These are phyloP conservation scores for Pseudocercospora crystallina DNA, from an alignment of 2,329 filamentous ascomycete species.

Conservation along the genomic window DNA sequence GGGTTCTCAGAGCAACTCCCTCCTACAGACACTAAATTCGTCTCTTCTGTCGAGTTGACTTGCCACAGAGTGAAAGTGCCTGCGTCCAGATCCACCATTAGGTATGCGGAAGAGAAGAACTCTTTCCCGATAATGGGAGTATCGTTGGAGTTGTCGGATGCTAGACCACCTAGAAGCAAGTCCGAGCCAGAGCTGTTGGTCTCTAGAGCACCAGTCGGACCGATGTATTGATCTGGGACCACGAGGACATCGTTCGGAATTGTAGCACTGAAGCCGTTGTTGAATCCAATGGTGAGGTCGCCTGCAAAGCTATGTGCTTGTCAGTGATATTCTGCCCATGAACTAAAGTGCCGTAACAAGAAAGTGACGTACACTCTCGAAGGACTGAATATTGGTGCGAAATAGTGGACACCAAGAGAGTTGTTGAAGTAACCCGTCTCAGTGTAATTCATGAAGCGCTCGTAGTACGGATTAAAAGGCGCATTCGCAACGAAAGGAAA, in stretches of 20 bases:
- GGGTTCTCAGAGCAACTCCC: slow-evolving; percentile 7
- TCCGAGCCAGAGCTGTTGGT: slow-evolving; percentile 7
- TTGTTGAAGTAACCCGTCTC: slow-evolving; percentile 7
- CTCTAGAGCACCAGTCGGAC: slow-evolving; percentile 6
- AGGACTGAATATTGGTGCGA: slow-evolving; percentile 1
- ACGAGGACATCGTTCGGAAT: slow-evolving; percentile 18
- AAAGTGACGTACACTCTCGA: slow-evolving; percentile 7
- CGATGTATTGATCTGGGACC: slow-evolving; percentile 12
- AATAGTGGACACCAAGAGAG: slow-evolving; percentile 8
- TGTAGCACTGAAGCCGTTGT: slow-evolving; percentile 5
- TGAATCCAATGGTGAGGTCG: slow-evolving; percentile 8
- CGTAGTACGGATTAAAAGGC: slow-evolving; percentile 15
- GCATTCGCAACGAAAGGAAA: slow-evolving; percentile 17
- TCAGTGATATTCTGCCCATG: background rate
- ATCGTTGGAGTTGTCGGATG: slow-evolving; percentile 11
- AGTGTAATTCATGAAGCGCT: slow-evolving; percentile 5
- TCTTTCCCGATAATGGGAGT: slow-evolving; percentile 8
- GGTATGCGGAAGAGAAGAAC: slow-evolving; percentile 19
- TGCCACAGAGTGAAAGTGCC: slow-evolving; percentile 17
- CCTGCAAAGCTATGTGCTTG: slow-evolving; percentile 8
- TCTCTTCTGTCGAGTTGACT: slow-evolving; percentile 14
- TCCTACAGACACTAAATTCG: slow-evolving; percentile 9
- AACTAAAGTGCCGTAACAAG: too few species aligned
- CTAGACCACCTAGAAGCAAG: slow-evolving; percentile 3
- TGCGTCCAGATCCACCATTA: slow-evolving; percentile 16